A percentile compares a stretch with the other conserved stretches of the same genome.
phyloP scores from a whole-genome alignment of 306 rosid genomes.

The Prosopis cineraria region DNA sequence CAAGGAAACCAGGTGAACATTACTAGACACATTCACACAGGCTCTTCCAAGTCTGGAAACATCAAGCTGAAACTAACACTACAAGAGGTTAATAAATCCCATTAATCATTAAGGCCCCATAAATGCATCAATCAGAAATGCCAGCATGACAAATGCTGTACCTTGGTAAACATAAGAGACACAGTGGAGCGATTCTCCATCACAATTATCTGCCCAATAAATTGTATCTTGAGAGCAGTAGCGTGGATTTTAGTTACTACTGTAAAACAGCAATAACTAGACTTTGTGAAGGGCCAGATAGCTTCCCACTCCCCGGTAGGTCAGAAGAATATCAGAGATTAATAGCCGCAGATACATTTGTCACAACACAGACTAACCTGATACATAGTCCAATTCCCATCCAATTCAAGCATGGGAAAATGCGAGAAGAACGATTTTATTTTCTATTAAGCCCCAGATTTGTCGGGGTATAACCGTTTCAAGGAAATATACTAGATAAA shows the following conservation, averaged over 20 bases:
- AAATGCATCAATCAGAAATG: not conserved
- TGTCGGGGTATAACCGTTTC: not conserved
- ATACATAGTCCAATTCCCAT: too few species aligned
- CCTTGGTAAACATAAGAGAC: not conserved
- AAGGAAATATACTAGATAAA: not conserved
- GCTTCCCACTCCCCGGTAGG: too few species aligned
- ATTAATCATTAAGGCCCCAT: not conserved
- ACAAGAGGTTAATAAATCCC: not conserved
- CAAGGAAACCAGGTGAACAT: not conserved
- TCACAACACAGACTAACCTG: not conserved
- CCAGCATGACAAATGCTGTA: not conserved
- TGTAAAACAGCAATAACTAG: too few species aligned
- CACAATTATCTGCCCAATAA: not conserved
- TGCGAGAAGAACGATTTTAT: not conserved
- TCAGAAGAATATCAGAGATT: not conserved
- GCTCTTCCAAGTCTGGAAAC: not conserved
- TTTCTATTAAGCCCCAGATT: not conserved
- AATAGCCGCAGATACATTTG: not conserved
- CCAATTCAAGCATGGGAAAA: not conserved
- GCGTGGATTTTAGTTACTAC: too few species aligned
- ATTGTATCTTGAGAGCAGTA: not conserved
- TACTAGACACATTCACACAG: not conserved
- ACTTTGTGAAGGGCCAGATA: too few species aligned
- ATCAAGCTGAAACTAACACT: not conserved
- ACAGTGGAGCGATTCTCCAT: not conserved